These are phyloP conservation scores for Hypoxylon lienhwacheense DNA, from an alignment of 495 filamentous ascomycete species.

Conservation along the genomic window DNA sequence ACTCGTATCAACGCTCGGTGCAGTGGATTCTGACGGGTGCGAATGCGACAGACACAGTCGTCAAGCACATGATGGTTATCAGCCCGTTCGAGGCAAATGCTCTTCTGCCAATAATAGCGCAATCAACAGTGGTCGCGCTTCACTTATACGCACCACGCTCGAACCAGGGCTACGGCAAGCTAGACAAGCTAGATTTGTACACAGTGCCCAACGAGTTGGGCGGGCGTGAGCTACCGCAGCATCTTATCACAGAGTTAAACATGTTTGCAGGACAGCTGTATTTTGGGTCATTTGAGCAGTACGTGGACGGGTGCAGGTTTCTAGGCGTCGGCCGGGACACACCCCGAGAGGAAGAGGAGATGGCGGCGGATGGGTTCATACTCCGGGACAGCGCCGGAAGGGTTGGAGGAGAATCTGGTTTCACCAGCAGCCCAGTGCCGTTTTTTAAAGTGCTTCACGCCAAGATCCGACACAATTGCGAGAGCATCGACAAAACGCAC, in stretches of 20 bases:
- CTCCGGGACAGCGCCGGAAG: slow-evolving; percentile 30
- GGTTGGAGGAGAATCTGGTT: slow-evolving; percentile 34
- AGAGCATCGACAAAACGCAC: slow-evolving; percentile 57
- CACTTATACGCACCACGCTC: slow-evolving; percentile 62
- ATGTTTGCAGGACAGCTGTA: slow-evolving; percentile 72
- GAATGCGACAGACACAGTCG: neutral
- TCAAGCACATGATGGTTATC: slow-evolving; percentile 53
- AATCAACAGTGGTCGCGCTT: slow-evolving; percentile 44
- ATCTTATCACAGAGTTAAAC: slow-evolving; percentile 55
- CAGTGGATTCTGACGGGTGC: slow-evolving; percentile 58
- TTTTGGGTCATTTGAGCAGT: slow-evolving; percentile 56
- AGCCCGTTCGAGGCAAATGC: slow-evolving; percentile 65
- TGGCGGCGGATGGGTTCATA: slow-evolving; percentile 50
- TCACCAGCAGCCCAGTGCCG: slow-evolving; percentile 54
- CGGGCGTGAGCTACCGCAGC: slow-evolving; percentile 21
- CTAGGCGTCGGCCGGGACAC: slow-evolving; percentile 49
- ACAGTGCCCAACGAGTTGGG: slow-evolving; percentile 34
- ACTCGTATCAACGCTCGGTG: slow-evolving; percentile 59
- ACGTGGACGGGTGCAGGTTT: slow-evolving; percentile 54
- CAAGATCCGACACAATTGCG: slow-evolving; percentile 54
- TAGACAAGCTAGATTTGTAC: slow-evolving; percentile 55
- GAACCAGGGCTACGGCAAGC: slow-evolving; percentile 43
- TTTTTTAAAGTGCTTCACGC: slow-evolving; percentile 56
- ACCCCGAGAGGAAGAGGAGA: slow-evolving; percentile 37
- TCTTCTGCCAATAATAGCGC: slow-evolving; percentile 47